Base-by-base conservation (phyloP, 2,329 filamentous ascomycete genomes). In the Xenoacremonium recifei region DNA sequence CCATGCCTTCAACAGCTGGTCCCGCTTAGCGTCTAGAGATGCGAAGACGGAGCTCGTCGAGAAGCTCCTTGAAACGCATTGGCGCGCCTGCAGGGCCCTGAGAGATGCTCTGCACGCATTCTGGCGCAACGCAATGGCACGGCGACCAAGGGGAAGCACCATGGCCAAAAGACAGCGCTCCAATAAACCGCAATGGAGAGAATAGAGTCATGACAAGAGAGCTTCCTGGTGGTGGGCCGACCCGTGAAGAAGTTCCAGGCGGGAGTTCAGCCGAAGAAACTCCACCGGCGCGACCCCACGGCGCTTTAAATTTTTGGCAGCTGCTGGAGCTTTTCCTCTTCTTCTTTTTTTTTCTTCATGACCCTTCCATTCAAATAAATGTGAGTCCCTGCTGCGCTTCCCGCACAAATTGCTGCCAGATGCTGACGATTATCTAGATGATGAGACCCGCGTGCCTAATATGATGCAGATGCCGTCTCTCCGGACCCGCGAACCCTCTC, bases 351-450 rank as follows among this genome's bases (percentile, higher is more conserved):
- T 70, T 72, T 63, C 61, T 75, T 83, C 79, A 85, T 83, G 79
- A 92, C 89, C 91, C 89, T 95, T 96, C 91, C 90, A 88, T 91
- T 96, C 95, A 95, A 95, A 86, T 84, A 85, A 81, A 89, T 76
- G 91, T 96, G 77, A 80, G 90, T 82, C 40, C 45, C 30, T 37
- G 9, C 35, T 39, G 37, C 36, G 37, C 39, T 33, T n/a, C 10
- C n/a, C n/a, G n/a, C n/a, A n/a, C n/a, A n/a, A n/a, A 27, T 27
- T 27, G 23, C 23, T n/a, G 17, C 5, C 15, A n/a, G 11, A 35
- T 45, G 42, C 65, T 72, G 61, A 71, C 58, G 53, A 48, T 37
- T 37, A 36, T 37, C 44, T 19, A 96, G 90, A 95, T 97, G 92
- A 99, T 97, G 93, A 99, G 95, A 96, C 88, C 88, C 82, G 88